These are phyloP conservation scores for Cladosporium austrohemisphaericum DNA, from an alignment of 2,329 filamentous ascomycete species.

Conservation along the genomic window DNA sequence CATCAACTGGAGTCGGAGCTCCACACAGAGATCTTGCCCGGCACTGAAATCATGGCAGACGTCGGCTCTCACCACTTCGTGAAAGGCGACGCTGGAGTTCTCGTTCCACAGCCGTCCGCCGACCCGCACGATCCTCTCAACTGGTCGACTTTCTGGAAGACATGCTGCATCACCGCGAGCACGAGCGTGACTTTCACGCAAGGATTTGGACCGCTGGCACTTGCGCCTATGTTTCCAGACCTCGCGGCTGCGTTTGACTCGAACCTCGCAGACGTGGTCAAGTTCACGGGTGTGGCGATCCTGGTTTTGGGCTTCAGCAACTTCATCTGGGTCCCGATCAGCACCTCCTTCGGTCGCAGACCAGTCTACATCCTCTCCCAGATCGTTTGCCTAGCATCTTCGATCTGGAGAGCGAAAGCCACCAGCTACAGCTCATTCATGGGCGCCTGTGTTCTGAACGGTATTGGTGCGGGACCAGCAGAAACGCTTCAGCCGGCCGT, in stretches of 20 bases:
- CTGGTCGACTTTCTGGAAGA: constrained; percentile 48
- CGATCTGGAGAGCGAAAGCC: constrained; percentile 57
- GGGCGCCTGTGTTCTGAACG: constrained; percentile 59
- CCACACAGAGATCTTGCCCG: constrained; percentile 52
- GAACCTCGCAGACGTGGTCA: constrained; percentile 49
- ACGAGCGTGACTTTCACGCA: constrained; percentile 51
- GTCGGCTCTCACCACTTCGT: constrained; percentile 62
- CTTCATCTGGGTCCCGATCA: constrained; percentile 58
- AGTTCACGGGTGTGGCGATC: constrained; percentile 56
- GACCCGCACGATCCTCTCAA: constrained; percentile 47
- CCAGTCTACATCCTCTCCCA: constrained; percentile 52
- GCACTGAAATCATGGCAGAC: constrained; percentile 60
- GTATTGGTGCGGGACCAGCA: constrained; percentile 59
- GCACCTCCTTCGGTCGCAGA: constrained; percentile 53
- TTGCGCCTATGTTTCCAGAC: constrained; percentile 58
- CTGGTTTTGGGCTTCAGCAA: constrained; percentile 58
- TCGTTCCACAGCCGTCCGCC: constrained; percentile 51
- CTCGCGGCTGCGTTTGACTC: constrained; percentile 42
- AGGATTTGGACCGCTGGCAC: constrained; percentile 52
- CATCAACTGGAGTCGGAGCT: constrained; percentile 51
- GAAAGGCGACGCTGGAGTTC: constrained; percentile 47
- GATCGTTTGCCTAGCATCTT: constrained; percentile 50
- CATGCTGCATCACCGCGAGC: constrained; percentile 45
- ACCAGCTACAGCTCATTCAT: constrained; percentile 60
- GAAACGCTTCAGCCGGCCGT: constrained; percentile 61